Conservation (phyloP, 257 asterid genomes). For the Ballota nigra region DNA sequence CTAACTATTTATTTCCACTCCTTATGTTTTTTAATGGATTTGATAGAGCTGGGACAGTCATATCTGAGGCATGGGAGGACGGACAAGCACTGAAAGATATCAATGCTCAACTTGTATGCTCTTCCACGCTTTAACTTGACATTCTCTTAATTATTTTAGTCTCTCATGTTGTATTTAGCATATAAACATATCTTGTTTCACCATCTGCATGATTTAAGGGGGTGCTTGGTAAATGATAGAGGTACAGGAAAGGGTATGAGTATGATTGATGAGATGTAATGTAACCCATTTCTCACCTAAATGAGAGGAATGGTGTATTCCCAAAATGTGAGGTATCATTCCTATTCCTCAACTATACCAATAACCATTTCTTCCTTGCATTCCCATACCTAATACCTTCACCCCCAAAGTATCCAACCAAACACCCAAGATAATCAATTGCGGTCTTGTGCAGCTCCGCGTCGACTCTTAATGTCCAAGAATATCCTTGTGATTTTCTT, state of each 20-base stretch:
- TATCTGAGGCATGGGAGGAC: constrained; percentile 99
- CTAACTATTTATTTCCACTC: constrained; percentile 16
- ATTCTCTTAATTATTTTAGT: neutral
- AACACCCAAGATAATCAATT: neutral
- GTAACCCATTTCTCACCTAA: neutral
- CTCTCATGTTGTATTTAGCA: constrained; percentile 6
- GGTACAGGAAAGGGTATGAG: neutral
- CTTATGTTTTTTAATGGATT: constrained; percentile 32
- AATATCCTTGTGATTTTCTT: neutral
- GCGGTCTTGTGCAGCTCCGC: neutral
- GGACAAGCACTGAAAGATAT: constrained; percentile 92
- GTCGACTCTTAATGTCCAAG: constrained; percentile 2
- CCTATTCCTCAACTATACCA: neutral
- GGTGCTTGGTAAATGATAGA: neutral
- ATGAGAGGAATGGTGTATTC: neutral
- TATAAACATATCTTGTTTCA: neutral
- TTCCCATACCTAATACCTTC: neutral
- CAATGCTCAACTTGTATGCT: constrained; percentile 87
- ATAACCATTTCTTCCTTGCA: neutral
- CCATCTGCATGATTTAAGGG: neutral
- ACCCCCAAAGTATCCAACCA: neutral
- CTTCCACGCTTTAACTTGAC: constrained; percentile 15
- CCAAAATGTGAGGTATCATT: neutral
- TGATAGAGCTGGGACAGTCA: constrained; percentile 88
- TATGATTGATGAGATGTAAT: neutral